Evolutionary conservation across 2,329 filamentous ascomycete genomes (phyloP).

Genomic region (Dactylellina leptospora): DNA sequence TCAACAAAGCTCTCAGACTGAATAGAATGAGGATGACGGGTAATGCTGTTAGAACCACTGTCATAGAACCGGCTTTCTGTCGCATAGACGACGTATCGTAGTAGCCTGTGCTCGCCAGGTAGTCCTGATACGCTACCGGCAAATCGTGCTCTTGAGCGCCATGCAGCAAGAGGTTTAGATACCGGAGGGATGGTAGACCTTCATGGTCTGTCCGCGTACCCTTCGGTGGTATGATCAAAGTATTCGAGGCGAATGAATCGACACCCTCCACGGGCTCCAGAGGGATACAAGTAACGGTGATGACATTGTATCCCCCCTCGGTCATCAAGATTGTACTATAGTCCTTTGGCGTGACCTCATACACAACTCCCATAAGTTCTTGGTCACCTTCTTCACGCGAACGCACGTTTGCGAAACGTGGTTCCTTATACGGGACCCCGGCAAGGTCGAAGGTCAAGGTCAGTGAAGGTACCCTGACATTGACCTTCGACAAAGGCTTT

Average conservation of each 20-base stretch:
- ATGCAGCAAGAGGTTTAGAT: constrained; percentile 79
- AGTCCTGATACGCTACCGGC: constrained; percentile 78
- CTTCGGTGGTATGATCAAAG: constrained; percentile 74
- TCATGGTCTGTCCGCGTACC: constrained; percentile 71
- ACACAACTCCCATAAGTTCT: constrained; percentile 89
- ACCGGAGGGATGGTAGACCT: constrained; percentile 83
- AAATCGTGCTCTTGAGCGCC: constrained; percentile 83
- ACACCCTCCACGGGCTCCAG: constrained; percentile 63
- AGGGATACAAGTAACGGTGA: constrained; percentile 64
- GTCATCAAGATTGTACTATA: constrained; percentile 87
- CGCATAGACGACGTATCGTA: constrained; percentile 68
- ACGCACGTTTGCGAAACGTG: constrained; percentile 87
- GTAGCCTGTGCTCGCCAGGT: constrained; percentile 73
- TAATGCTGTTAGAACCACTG: constrained; percentile 71
- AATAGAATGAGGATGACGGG: constrained; percentile 69
- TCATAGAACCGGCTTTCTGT: constrained; percentile 72
- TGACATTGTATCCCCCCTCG: constrained; percentile 89
- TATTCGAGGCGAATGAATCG: constrained; percentile 77
- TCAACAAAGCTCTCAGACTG: constrained; percentile 64
- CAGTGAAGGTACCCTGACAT: constrained; percentile 81
- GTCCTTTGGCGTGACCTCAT: constrained; percentile 86
- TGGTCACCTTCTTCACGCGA: constrained; percentile 69
- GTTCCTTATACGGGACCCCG: constrained; percentile 84
- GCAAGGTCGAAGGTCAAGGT: constrained; percentile 84
- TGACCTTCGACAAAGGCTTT: constrained; percentile 79